Percentiles rank a stretch among this genome's conserved stretches.
Evolutionary conservation across 495 filamentous ascomycete species (phyloP).

Genomic region (Penicillium chermesinum): DNA sequence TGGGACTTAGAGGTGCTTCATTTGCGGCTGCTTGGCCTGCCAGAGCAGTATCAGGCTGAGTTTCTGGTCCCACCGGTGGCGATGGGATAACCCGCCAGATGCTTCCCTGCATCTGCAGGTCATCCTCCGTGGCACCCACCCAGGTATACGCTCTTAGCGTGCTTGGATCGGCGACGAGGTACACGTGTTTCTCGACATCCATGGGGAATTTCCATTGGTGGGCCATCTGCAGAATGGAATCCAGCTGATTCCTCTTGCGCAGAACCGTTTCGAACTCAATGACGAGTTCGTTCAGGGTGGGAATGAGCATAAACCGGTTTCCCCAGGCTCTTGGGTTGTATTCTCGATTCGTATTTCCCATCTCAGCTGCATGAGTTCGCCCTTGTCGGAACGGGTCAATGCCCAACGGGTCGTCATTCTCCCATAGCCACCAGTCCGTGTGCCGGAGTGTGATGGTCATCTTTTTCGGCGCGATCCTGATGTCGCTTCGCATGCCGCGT

Average conservation of each 20-base stretch:
- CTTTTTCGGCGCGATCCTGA: slow-evolving; percentile 9
- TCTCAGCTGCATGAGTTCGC: slow-evolving; percentile 4
- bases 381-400: slow-evolving; percentile 12
- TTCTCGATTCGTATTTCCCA: not conserved
- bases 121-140: slow-evolving; percentile 9
- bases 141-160: slow-evolving; percentile 8
- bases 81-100: too few species aligned
- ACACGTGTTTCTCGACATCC: not conserved
- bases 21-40: not conserved
- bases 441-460: slow-evolving; percentile 14
- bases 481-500: not conserved
- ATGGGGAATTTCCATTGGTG: slow-evolving; percentile 11
- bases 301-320: not conserved
- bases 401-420: slow-evolving; percentile 10
- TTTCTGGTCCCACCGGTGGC: not conserved
- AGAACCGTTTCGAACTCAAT: slow-evolving; percentile 14
- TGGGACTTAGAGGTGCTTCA: not conserved
- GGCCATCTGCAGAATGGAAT: slow-evolving; percentile 6
- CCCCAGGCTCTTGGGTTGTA: not conserved
- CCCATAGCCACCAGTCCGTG: slow-evolving; percentile 15
- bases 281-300: slow-evolving; percentile 8
- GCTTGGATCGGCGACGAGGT: slow-evolving; percentile 4
- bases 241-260: slow-evolving; percentile 13
- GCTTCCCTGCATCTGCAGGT: slow-evolving; percentile 1
- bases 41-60: too few species aligned